Percentiles rank a stretch among this genome's conserved stretches.
These are phyloP conservation scores for Eucalyptus albens DNA, from an alignment of 345 rosid species.

Conservation along the genomic window DNA sequence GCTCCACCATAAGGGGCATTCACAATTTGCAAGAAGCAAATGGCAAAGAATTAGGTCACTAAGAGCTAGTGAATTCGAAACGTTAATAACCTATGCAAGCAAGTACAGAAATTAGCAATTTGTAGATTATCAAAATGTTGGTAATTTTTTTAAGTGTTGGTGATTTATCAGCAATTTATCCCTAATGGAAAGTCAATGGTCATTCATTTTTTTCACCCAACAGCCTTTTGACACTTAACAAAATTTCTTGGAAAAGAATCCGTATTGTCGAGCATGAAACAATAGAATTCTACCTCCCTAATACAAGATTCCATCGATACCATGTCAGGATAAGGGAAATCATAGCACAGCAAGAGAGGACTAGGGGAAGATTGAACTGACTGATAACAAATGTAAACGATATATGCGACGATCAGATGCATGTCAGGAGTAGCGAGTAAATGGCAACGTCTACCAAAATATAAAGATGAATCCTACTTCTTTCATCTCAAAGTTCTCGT, in stretches of 20 bases:
- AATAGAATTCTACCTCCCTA: not conserved
- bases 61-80: not conserved
- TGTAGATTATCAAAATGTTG: not conserved
- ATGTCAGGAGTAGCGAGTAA: not conserved
- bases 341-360: not conserved
- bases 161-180: not conserved
- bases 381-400: not conserved
- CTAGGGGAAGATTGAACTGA: not conserved
- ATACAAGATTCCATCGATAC: not conserved
- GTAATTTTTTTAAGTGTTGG: not conserved
- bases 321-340: not conserved
- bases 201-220: too few relatives aligned
- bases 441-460: not conserved
- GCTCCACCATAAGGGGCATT: not conserved
- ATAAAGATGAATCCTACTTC: not conserved
- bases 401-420: not conserved
- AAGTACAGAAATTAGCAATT: not conserved
- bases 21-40: not conserved
- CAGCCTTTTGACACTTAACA: not conserved
- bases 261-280: not conserved
- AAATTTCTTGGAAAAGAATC: not conserved
- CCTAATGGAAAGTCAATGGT: not conserved
- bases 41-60: not conserved
- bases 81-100: not conserved
- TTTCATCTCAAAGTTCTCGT: not conserved